Percentiles rank a stretch among this genome's conserved stretches.
phyloP scores from a whole-genome alignment of 202 grass and related monocot species.

The Schoenoplectus tabernaemontani region DNA sequence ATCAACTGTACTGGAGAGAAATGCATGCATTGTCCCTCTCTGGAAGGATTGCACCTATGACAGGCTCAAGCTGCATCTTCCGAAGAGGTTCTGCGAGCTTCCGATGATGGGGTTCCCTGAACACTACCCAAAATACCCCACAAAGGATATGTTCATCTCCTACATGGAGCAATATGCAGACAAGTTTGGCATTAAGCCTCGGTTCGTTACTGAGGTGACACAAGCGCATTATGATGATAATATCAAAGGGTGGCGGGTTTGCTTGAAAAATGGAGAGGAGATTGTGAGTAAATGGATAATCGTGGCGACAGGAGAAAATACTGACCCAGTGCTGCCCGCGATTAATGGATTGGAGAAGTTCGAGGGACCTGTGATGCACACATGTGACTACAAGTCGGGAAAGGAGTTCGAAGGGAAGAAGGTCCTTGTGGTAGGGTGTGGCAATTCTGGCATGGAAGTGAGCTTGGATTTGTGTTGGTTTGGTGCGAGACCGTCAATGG shows the following conservation, averaged over 20 bases:
- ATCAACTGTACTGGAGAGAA: slow-evolving; percentile 61
- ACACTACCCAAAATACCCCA: slow-evolving; percentile 60
- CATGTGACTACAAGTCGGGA: slow-evolving; percentile 74
- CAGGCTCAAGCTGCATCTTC: slow-evolving; percentile 85
- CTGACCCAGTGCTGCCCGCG: slow-evolving; percentile 47
- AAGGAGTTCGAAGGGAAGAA: slow-evolving; percentile 49
- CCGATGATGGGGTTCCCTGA: slow-evolving; percentile 61
- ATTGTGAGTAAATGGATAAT: slow-evolving; percentile 65
- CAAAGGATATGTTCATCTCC: slow-evolving; percentile 69
- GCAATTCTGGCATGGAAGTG: slow-evolving; percentile 98
- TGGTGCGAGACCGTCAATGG: slow-evolving; percentile 52
- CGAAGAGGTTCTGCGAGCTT: slow-evolving; percentile 87
- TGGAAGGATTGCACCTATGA: slow-evolving; percentile 90
- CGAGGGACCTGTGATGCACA: slow-evolving; percentile 41
- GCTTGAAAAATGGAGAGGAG: slow-evolving; percentile 26
- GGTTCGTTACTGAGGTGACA: slow-evolving; percentile 49
- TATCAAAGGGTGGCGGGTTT: slow-evolving; percentile 45
- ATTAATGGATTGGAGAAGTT: slow-evolving; percentile 40
- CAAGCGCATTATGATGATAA: slow-evolving; percentile 36
- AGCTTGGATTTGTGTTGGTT: slow-evolving; percentile 84
- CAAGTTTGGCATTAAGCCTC: slow-evolving; percentile 41
- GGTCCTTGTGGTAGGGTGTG: slow-evolving; percentile 82
- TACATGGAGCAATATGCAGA: slow-evolving; percentile 72
- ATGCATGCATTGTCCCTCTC: slow-evolving; percentile 63
- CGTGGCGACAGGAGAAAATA: slow-evolving; percentile 91